Base-by-base conservation (phyloP, 148 eudicot species). In the Chenopodium suecicum region DNA sequence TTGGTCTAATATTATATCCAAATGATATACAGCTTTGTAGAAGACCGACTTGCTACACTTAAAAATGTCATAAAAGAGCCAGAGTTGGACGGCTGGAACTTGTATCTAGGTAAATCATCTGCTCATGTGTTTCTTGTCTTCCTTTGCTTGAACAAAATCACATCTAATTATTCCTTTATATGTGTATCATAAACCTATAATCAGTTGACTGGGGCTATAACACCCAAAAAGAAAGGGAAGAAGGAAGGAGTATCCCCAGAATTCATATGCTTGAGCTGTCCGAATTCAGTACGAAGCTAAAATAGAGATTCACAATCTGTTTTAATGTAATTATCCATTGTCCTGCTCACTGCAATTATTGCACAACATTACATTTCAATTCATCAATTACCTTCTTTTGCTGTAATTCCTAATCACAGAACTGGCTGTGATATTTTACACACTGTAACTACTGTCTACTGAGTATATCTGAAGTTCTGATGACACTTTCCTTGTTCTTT, bases 161-260 rank as follows among this genome's bases (percentile, higher is more conserved):
- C 22, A 62, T 81, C 65, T 77, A 70, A 72, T 25, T 66, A 9
- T 75, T 75, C 10, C 34, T 27, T 22, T 50, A 41, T 6, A 41
- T 41, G 44, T 41, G 44, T 41, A 34, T 67, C 72, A 47, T 60
- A 69, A 77, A 67, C 83, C 56, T 41, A 81, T 80, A 83, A 81
- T 37, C 93, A 96, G 99, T 89, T 74, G 91, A 96, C 66, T 96
- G 99, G 99, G 99, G 99, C 34, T 96, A 94, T 46, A 96, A 96
- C 88, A 96, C 98, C 37, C 78, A 75, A 60, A 90, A 91, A 83
- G 98, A 96, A 86, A 91, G 98, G 79, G 92, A 85, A 23, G 98
- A 94, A 81, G 99, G 98, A 80, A 92, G 91, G 34, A 78, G 79
- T 81, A 88, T 92, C 70, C 78, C 98, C 54, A 91, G 97, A 82